Percentiles rank a stretch among this genome's conserved stretches.
phyloP scores from a whole-genome alignment of 192 early-diverging fungal genomes.

The Coemansia sp. region DNA sequence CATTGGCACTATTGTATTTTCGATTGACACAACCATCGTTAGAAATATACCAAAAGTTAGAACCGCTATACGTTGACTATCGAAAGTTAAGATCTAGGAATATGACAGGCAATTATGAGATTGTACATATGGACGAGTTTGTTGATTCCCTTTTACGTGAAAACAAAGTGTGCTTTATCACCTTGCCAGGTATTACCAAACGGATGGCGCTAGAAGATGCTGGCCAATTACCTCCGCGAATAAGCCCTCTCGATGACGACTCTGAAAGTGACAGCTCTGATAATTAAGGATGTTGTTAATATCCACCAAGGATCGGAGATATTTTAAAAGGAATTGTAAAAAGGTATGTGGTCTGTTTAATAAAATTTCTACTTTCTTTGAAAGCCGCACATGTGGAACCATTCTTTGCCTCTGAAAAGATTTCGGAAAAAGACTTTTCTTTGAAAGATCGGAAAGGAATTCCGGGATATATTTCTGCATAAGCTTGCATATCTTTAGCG shows the following conservation, averaged over 20 bases:
- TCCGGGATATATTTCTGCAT: too few relatives aligned
- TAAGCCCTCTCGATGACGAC: constrained; percentile 63
- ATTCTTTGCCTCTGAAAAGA: too few relatives aligned
- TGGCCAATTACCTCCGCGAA: constrained; percentile 76
- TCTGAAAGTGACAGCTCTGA: constrained; percentile 53
- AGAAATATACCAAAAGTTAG: constrained; percentile 83
- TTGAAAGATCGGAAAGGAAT: too few relatives aligned
- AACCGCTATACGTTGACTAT: constrained; percentile 82
- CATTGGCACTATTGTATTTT: constrained; percentile 86
- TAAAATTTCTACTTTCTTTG: too few relatives aligned
- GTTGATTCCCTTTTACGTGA: constrained; percentile 79
- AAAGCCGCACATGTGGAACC: too few relatives aligned
- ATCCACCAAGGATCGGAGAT: too few relatives aligned
- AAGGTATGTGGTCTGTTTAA: too few relatives aligned
- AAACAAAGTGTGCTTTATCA: constrained; percentile 81
- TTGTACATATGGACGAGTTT: constrained; percentile 88
- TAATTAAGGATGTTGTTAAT: too few relatives aligned
- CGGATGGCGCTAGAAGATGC: constrained; percentile 80
- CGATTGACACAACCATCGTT: constrained; percentile 70
- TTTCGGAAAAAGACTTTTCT: too few relatives aligned
- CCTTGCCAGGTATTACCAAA: constrained; percentile 81
- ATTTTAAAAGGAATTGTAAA: too few relatives aligned
- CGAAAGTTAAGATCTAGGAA: constrained; percentile 68
- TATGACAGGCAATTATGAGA: constrained; percentile 39
- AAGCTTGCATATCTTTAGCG: too few relatives aligned